phyloP scores from a whole-genome alignment of 1,284 basidiomycete genomes.

The Leccinum pseudoinsigne region DNA sequence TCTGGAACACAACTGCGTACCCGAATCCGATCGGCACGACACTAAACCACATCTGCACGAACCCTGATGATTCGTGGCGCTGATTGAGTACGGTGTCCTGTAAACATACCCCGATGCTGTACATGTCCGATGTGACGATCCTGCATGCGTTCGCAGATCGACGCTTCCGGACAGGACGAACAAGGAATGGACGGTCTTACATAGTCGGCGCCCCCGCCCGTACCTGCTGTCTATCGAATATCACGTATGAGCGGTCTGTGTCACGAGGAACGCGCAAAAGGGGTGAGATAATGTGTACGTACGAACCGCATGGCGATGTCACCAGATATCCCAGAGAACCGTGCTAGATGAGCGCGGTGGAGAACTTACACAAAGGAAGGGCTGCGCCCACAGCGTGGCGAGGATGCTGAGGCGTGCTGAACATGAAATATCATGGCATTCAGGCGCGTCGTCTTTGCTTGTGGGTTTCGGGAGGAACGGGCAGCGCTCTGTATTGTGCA shows the following conservation, averaged over 20 bases:
- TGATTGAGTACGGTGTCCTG: not conserved
- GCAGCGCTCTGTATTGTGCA: conserved; percentile 4
- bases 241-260: not conserved
- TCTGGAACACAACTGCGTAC: conserved; percentile 23
- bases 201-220: conserved; percentile 15
- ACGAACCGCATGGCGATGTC: conserved; percentile 17
- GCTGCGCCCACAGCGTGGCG: conserved; percentile 16
- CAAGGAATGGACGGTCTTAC: not conserved
- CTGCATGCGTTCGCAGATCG: not conserved
- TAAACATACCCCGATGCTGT: conserved; percentile 13
- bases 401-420: conserved; percentile 13
- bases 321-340: conserved; percentile 13
- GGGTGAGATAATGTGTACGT: conserved; percentile 1
- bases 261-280: not conserved
- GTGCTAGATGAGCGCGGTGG: conserved; percentile 3
- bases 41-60: conserved; percentile 22
- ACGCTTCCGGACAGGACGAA: not conserved
- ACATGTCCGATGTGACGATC: conserved; percentile 19
- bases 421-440: conserved; percentile 10
- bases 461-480: conserved; percentile 13
- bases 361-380: conserved; percentile 20
- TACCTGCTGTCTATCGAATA: conserved; percentile 14
- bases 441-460: not conserved
- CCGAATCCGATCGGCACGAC: conserved; percentile 25
- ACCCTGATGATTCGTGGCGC: conserved; percentile 5